Evolutionary conservation across 805 yeast species (phyloP).

Genomic region (Komagataella populi): DNA sequence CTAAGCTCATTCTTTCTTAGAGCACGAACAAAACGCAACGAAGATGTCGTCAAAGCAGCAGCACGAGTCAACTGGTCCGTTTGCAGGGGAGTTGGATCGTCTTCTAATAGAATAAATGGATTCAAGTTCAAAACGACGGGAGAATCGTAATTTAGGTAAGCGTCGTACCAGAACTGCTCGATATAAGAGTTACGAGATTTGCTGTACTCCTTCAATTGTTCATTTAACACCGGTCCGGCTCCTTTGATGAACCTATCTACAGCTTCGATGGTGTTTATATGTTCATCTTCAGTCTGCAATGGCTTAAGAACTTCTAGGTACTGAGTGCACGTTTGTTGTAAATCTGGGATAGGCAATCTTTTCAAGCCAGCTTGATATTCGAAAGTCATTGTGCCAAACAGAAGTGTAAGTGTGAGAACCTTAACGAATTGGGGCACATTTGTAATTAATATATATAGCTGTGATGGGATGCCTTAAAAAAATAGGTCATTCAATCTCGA

Average conservation of each 20-base stretch:
- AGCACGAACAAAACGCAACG: conserved; percentile 70
- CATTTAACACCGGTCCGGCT: conserved; percentile 46
- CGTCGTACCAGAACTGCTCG: conserved; percentile 91
- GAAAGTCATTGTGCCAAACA: conserved; percentile 24
- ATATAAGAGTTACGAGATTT: conserved; percentile 64
- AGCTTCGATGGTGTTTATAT: conserved; percentile 42
- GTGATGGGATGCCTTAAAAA: neutral
- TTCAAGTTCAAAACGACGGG: conserved; percentile 87
- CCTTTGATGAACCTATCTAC: conserved; percentile 41
- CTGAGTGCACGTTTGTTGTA: conserved; percentile 49
- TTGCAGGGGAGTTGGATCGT: conserved; percentile 70
- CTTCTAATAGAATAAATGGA: conserved; percentile 83
- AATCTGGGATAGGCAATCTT: conserved; percentile 72
- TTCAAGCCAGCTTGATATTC: conserved; percentile 43
- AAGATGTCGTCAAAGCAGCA: conserved; percentile 61
- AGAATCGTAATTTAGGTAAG: conserved; percentile 75
- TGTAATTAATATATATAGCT: conserved; percentile 3
- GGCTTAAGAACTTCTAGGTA: conserved; percentile 65
- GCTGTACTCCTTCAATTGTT: conserved; percentile 47
- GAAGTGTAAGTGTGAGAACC: neutral
- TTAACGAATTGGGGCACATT: neutral
- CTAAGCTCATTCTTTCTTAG: conserved; percentile 61
- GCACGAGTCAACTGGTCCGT: conserved; percentile 66
- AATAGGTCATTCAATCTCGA: neutral
- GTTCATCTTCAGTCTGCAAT: conserved; percentile 67